A percentile compares a stretch with the other conserved stretches of the same genome.
phyloP scores from a whole-genome alignment of 176 grass and related monocot species.

The Musa itinerans region DNA sequence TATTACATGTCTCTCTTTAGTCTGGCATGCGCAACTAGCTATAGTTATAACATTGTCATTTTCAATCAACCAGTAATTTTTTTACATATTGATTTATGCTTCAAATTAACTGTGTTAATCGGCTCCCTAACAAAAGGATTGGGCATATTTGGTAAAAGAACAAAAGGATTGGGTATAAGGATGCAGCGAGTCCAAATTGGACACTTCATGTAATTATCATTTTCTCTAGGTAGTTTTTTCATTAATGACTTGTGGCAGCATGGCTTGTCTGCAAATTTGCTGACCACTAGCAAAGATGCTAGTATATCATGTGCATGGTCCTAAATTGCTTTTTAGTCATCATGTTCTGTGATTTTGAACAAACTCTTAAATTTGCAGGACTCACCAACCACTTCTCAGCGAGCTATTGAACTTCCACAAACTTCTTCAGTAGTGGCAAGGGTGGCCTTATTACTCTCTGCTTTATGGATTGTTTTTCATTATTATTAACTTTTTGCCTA shows the following conservation, averaged over 20 bases:
- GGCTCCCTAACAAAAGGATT: background rate
- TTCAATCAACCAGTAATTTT: background rate
- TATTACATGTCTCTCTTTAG: background rate
- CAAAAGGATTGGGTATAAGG: no score
- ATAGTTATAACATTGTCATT: background rate
- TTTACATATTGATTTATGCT: background rate
- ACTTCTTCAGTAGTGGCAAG: slow-evolving; percentile 16
- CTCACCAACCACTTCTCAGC: slow-evolving; percentile 29
- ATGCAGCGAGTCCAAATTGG: no score
- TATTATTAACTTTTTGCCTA: background rate
- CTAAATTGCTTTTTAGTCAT: background rate
- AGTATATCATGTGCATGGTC: slow-evolving; percentile 8
- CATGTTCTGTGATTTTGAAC: slow-evolving; percentile 8
- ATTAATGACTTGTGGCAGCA: background rate
- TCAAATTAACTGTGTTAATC: background rate
- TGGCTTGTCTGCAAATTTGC: background rate
- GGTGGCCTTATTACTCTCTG: slow-evolving; percentile 11
- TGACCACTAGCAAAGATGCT: background rate
- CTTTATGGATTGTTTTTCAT: background rate
- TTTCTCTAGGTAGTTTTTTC: background rate
- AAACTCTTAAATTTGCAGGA: slow-evolving; percentile 27
- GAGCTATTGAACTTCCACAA: slow-evolving; percentile 42
- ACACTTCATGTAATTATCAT: no score
- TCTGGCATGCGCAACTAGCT: slow-evolving; percentile 2
- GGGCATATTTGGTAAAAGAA: no score